A percentile compares a stretch with the other conserved stretches of the same genome.
phyloP scores from a whole-genome alignment of 2,329 filamentous ascomycete genomes.

The Tolypocladium tropicale region DNA sequence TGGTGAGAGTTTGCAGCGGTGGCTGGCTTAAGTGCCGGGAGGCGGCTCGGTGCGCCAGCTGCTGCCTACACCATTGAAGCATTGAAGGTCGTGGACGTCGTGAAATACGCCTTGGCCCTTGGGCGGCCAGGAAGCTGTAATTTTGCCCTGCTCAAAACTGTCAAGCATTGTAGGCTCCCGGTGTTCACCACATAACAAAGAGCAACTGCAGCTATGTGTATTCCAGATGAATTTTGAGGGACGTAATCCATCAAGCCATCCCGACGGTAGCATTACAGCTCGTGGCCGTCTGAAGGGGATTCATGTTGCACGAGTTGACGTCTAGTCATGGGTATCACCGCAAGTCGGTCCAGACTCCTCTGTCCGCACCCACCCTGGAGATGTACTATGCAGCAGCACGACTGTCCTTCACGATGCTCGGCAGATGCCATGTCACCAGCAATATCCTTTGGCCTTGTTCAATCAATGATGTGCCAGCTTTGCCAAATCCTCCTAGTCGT shows the following conservation, averaged over 20 bases:
- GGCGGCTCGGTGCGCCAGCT: not conserved
- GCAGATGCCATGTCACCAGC: not conserved
- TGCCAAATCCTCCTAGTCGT: not conserved
- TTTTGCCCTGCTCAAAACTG: no score
- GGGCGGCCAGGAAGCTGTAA: no score
- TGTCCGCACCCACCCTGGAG: not conserved
- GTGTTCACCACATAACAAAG: no score
- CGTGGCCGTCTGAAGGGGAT: no score
- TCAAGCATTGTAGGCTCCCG: no score
- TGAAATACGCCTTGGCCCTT: no score
- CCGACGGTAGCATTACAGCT: no score
- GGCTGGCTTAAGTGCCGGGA: not conserved
- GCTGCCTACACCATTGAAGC: not conserved
- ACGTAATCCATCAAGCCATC: no score
- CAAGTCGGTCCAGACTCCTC: not conserved
- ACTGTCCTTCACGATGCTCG: not conserved
- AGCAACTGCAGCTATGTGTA: no score
- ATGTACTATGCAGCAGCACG: not conserved
- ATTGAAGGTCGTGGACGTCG: no score
- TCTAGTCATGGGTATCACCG: not conserved
- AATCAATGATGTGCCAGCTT: not conserved
- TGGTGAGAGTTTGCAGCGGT: not conserved
- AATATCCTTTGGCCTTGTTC: not conserved
- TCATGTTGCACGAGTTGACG: not conserved
- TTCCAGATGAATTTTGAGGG: no score